phyloP scores from a whole-genome alignment of 2,329 filamentous ascomycete species.

The Annulohypoxylon truncatum region DNA sequence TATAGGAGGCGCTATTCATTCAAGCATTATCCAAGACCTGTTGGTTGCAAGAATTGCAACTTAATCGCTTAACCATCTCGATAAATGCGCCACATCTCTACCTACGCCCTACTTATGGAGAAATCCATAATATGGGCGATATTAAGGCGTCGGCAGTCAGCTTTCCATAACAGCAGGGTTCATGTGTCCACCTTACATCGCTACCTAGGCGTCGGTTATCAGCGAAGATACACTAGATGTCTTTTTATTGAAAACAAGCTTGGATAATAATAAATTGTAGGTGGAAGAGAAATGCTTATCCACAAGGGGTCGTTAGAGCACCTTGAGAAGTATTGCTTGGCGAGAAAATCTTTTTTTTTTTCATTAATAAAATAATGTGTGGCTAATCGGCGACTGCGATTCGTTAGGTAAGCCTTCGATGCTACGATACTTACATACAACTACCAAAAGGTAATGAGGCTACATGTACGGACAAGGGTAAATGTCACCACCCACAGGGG shows the following conservation, averaged over 20 bases:
- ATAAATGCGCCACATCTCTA: not conserved
- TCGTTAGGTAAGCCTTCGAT: not conserved
- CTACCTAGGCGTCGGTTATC: conserved; percentile 1
- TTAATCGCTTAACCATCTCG: not conserved
- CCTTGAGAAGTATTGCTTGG: not conserved
- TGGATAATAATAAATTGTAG: not conserved
- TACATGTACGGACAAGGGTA: not conserved
- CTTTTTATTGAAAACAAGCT: not conserved
- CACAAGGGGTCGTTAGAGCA: not conserved
- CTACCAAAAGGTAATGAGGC: not conserved
- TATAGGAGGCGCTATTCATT: too few species aligned
- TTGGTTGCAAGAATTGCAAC: not conserved
- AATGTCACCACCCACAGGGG: not conserved
- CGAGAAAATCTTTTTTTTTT: not conserved
- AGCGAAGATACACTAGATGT: not conserved
- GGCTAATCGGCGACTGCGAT: not conserved
- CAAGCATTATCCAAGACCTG: too few species aligned
- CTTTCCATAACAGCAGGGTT: not conserved
- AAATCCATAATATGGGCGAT: not conserved
- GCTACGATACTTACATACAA: not conserved
- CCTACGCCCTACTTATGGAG: not conserved
- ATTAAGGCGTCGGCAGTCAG: not conserved
- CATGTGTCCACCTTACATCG: too few species aligned
- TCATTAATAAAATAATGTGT: not conserved
- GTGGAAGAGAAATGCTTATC: not conserved